Base-by-base conservation (phyloP, 306 rosid genomes). In the Crotalaria pallida region DNA sequence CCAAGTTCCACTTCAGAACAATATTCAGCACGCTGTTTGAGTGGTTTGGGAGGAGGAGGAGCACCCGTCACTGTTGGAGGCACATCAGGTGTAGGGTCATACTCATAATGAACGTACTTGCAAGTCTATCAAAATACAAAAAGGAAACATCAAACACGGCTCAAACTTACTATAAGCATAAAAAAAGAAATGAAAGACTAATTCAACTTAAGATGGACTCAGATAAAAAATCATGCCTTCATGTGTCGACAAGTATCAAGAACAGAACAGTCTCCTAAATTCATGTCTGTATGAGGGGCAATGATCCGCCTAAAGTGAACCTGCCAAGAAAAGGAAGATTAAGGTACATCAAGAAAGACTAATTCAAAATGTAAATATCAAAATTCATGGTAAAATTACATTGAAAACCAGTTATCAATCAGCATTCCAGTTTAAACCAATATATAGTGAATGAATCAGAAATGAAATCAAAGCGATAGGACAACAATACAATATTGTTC, bases 1-100 rank as follows among this genome's bases (percentile, higher is more conserved):
- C 99, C 97, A 61, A 95, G 99, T 80, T 95, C 99, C 48, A 87
- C 95, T 77, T 89, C 92, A 55, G 99, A 95, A 77, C 99, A 95
- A 82, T 95, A 91, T 79, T 95, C 99, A 69, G 99, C 96, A 74
- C 99, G 96, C 76, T 83, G 88, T 78, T 85, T 91, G 40, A 89
- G 76, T 15, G 84, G 85, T 77, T 81, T 95, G 29, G 87, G 81
- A 79, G 87, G 93, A 73, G 83, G 71, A 76, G 83, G 79, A 26
- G 68, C 79, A 43, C 96, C 90, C 80, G 83, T 84, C 83, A 89
- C 77, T 79, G 89, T 77, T 57, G 87, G 90, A 55, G 92, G 79
- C 68, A 87, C 85, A 56, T 91, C 96, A 60, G 91, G 96, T 18
- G 89, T 80, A 77, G 97, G 94, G 77, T 94, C 99, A 52, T 88